Percentiles rank a stretch among this genome's conserved stretches.
Evolutionary conservation across 306 rosid genomes (phyloP).

Genomic region (Arachis stenosperma): DNA sequence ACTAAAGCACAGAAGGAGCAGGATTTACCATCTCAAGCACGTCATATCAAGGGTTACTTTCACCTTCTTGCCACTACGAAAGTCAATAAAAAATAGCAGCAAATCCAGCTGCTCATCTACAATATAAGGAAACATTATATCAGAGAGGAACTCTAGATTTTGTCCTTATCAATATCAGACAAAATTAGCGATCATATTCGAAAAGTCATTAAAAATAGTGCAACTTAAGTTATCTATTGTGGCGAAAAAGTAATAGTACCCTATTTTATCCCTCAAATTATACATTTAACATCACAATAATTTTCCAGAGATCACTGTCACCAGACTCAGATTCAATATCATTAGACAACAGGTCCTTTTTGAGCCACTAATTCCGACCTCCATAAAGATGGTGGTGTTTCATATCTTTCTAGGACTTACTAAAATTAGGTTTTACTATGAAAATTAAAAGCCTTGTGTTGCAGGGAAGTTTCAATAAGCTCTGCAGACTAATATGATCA

Average conservation of each 20-base stretch:
- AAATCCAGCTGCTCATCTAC: slow-evolving; percentile 63
- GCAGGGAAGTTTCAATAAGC: neutral
- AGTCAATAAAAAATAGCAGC: slow-evolving; percentile 62
- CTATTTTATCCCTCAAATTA: too few relatives aligned
- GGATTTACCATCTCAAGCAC: slow-evolving; percentile 62
- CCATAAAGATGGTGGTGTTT: too few relatives aligned
- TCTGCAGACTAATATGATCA: neutral
- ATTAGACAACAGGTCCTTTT: too few relatives aligned
- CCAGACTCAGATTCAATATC: too few relatives aligned
- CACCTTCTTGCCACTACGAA: slow-evolving; percentile 46
- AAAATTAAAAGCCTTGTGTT: neutral
- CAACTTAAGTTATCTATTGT: neutral
- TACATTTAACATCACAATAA: too few relatives aligned
- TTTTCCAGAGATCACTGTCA: too few relatives aligned
- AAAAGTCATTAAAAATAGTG: neutral
- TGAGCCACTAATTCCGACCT: too few relatives aligned
- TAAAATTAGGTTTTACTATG: too few relatives aligned
- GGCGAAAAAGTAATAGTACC: neutral
- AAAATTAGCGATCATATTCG: slow-evolving; percentile 11
- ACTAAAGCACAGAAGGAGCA: neutral
- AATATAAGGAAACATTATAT: slow-evolving; percentile 18
- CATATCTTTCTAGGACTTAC: too few relatives aligned
- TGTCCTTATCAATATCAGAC: neutral
- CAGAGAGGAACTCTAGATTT: slow-evolving; percentile 6
- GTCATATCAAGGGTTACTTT: slow-evolving; percentile 60